Evolutionary conservation across 116 monocot species (phyloP), one percentile per base, ranked within the genome.

Genomic region (Trichopus zeylanicus): DNA sequence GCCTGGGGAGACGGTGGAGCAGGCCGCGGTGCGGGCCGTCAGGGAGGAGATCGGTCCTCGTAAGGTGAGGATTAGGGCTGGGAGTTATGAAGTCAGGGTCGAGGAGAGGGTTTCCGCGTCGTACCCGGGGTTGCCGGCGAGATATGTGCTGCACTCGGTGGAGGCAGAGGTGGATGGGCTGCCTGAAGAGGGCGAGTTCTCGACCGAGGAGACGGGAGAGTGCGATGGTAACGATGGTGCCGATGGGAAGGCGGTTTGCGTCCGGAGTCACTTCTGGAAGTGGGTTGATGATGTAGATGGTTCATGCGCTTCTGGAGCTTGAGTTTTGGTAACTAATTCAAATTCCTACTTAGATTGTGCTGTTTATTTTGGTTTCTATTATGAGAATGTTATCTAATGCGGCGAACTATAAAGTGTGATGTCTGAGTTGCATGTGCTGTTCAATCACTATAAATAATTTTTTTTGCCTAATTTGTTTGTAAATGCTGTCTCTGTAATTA

Each of bases 131-230:
- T 63, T 94, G 26, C 80, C 72, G 20, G 86, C 86, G 9, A 55
- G 62, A 21, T 94, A 94, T 56, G 76, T 89, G 0, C 66, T 94
- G 29, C 89, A 94, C 46, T 73, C 81, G 4, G 80, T 94, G 3
- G 89, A 94, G 1, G 89, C 86, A 2, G 61, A 60, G 60, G 81
- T 94, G 19, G 80, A 73, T 13, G 86, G 89, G 8, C 7, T 94
- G 57, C 89, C 89, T 4, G 71, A 86, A 61, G 86, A 88, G 21
- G 88, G 80, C 9, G 94, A 86, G 22, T 93, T 93, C 66, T 82
- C 77, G 21, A 89, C 93, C 2, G 89, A 78, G 52, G 94, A 94
- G 65, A n/a, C 19, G 0, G 89, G 88, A 4, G 94, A 94, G 65
- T 37, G 29, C 26, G 77, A 18, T 2, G 48, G 6, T 2, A 64